These are phyloP conservation scores for Macaranga tanarius DNA, from an alignment of 441 rosid species.

Conservation along the genomic window DNA sequence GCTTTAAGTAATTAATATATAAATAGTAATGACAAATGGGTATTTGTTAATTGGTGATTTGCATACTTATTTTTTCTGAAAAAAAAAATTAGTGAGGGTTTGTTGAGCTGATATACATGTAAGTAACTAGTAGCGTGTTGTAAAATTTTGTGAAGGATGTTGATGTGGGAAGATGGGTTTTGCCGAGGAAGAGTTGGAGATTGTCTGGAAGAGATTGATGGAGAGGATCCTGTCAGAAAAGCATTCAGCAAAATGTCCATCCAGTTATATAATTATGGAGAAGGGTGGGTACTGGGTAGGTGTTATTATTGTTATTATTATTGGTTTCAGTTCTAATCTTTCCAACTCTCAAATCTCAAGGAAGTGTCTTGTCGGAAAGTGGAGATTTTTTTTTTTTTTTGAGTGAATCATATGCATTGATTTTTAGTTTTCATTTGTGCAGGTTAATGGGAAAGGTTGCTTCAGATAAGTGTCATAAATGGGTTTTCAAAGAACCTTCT, in stretches of 20 bases:
- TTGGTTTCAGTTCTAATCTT: constrained; percentile 12
- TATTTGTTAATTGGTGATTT: constrained; percentile 12
- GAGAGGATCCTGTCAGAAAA: constrained; percentile 92
- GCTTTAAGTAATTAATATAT: not conserved
- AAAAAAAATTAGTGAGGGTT: not conserved
- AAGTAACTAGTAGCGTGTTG: not conserved
- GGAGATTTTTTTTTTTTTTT: not conserved
- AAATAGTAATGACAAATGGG: constrained; percentile 13
- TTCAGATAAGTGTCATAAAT: constrained; percentile 98
- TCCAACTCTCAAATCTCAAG: not conserved
- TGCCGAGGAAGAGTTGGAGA: constrained; percentile 83
- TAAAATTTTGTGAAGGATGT: constrained; percentile 60
- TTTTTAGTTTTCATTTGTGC: constrained; percentile 30
- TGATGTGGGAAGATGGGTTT: constrained; percentile 99
- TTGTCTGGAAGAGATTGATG: constrained; percentile 75
- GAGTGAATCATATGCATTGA: constrained; percentile 12
- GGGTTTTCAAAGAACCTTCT: constrained; percentile 97
- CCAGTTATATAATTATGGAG: constrained; percentile 99
- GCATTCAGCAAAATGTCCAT: constrained; percentile 99
- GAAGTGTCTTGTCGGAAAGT: not conserved
- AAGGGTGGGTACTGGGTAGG: constrained; percentile 99
- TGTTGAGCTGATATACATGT: not conserved
- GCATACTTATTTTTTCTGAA: not conserved
- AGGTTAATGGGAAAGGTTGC: constrained; percentile 99
- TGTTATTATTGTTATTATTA: constrained; percentile 28